These are phyloP conservation scores for Pseudogymnoascus sp. DNA, from an alignment of 2,329 filamentous ascomycete genomes.

Conservation along the genomic window DNA sequence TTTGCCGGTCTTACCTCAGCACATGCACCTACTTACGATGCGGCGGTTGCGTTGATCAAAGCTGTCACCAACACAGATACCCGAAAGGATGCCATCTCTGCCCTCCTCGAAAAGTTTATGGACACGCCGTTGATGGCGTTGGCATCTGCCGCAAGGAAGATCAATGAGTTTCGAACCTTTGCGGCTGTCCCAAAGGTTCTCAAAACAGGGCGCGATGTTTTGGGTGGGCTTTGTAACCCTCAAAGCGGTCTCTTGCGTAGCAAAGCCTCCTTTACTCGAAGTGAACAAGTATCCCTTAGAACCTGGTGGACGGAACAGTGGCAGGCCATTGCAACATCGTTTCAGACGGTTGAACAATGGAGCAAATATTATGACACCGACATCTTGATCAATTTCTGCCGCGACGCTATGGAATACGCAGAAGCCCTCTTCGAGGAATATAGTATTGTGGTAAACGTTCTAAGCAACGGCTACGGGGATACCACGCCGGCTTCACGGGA, in stretches of 20 bases:
- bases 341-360: conserved; percentile 78
- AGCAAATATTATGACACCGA: conserved; percentile 39
- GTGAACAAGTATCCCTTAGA: conserved; percentile 36
- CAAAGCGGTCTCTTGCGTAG: conserved; percentile 41
- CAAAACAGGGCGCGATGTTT: conserved; percentile 49
- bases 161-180: conserved; percentile 43
- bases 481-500: conserved; percentile 21
- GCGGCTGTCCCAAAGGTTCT: conserved; percentile 51
- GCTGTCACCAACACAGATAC: conserved; percentile 62
- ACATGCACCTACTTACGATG: conserved; percentile 70
- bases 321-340: conserved; percentile 73
- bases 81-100: conserved; percentile 43
- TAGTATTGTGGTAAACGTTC: conserved; percentile 59
- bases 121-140: conserved; percentile 39
- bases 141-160: conserved; percentile 35
- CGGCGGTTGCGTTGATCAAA: conserved; percentile 76
- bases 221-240: conserved; percentile 50
- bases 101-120: conserved; percentile 40
- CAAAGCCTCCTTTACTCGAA: conserved; percentile 17
- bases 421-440: conserved; percentile 80
- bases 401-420: conserved; percentile 91
- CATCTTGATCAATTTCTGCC: conserved; percentile 85
- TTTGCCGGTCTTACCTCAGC: conserved; percentile 77
- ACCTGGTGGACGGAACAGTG: conserved; percentile 84
- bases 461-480: conserved; percentile 32